Conservation (phyloP, 1,139 yeast species). For the Suhomyces coccinellae region DNA sequence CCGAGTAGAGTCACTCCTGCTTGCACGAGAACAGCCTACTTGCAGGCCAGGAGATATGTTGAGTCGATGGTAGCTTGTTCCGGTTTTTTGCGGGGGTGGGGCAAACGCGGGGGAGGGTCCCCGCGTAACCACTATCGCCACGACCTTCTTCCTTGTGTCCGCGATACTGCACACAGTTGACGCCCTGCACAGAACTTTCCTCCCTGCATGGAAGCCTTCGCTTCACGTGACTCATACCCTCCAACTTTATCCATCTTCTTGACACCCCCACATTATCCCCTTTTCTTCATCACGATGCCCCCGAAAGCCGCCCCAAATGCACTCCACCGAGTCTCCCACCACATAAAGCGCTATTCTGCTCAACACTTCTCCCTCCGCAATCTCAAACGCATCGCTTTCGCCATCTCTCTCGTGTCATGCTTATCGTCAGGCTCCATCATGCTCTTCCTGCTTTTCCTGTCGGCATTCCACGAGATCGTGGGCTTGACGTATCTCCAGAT, state of each 20-base stretch:
- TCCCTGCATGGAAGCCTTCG: not conserved
- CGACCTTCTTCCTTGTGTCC: not conserved
- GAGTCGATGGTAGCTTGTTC: not conserved
- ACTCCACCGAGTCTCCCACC: conserved; percentile 18
- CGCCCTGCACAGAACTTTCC: too few species aligned
- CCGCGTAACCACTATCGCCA: not conserved
- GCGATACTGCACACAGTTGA: not conserved
- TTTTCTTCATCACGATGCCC: not conserved
- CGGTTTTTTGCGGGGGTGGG: not conserved
- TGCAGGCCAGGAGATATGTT: too few species aligned
- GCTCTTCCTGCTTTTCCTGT: conserved; percentile 76
- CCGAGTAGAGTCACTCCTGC: too few species aligned
- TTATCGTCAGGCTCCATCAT: conserved; percentile 80
- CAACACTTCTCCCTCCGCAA: conserved; percentile 25
- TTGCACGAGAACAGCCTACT: too few species aligned
- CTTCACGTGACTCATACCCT: not conserved
- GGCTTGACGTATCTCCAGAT: conserved; percentile 69
- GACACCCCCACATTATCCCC: not conserved
- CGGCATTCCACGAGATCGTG: conserved; percentile 58
- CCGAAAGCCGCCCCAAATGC: conserved; percentile 2
- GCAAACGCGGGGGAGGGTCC: not conserved
- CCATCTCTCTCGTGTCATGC: conserved; percentile 53
- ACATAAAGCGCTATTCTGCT: conserved; percentile 24
- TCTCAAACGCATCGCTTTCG: conserved; percentile 39
- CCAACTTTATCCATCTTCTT: not conserved